Percentiles rank a stretch among this genome's conserved stretches.
Conservation (phyloP, 495 filamentous ascomycete genomes). For the Pseudoneurospora amorphoporcata region DNA sequence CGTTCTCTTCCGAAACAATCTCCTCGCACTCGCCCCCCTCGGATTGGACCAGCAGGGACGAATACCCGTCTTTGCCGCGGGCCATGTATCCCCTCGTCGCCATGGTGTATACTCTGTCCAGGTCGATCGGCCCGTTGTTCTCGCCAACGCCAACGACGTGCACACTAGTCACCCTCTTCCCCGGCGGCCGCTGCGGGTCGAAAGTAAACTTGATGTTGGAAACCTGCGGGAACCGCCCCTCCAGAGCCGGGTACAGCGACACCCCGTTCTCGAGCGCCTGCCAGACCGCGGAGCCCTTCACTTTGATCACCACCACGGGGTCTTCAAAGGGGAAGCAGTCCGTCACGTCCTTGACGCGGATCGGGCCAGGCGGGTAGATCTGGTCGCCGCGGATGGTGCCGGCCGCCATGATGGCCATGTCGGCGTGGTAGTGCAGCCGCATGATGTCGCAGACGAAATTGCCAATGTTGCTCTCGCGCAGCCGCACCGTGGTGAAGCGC, state of each 20-base stretch:
- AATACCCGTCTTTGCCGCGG: slow-evolving; percentile 74
- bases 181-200: slow-evolving; percentile 46
- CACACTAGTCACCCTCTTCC: slow-evolving; percentile 52
- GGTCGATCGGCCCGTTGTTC: slow-evolving; percentile 43
- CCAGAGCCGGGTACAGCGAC: slow-evolving; percentile 67
- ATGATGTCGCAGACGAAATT: slow-evolving; percentile 91
- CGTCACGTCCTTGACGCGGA: slow-evolving; percentile 64
- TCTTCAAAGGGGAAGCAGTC: slow-evolving; percentile 90
- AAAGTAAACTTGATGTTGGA: slow-evolving; percentile 68
- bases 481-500: slow-evolving; percentile 71
- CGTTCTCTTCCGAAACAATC: slow-evolving; percentile 74
- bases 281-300: slow-evolving; percentile 54
- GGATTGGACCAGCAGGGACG: slow-evolving; percentile 54
- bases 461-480: slow-evolving; percentile 68
- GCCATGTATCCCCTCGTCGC: slow-evolving; percentile 79
- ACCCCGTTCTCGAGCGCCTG: slow-evolving; percentile 77
- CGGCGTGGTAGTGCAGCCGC: slow-evolving; percentile 66
- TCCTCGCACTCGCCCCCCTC: slow-evolving; percentile 67
- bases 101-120: slow-evolving; percentile 51
- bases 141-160: slow-evolving; percentile 41
- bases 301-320: slow-evolving; percentile 66
- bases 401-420: slow-evolving; percentile 75
- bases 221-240: slow-evolving; percentile 74
- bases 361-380: slow-evolving; percentile 69
- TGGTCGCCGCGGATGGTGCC: slow-evolving; percentile 84